A percentile compares a stretch with the other conserved stretches of the same genome.
These are phyloP conservation scores for barley (Hordeum vulgare) DNA, from an alignment of 176 grass and related monocot species.

Conservation along the genomic window MorexV3_pseudomolecules_assembly NC_058519.1:491163677-491164176, in stretches of 20 bases:
- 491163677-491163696: background rate
- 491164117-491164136: constrained; percentile 19
- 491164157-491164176: constrained; percentile 1
- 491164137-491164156: constrained; percentile 24
- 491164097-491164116: background rate
- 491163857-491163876: background rate
- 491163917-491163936: background rate
- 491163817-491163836: background rate
- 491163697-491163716: background rate
- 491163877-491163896: background rate
- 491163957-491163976: background rate
- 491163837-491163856: background rate
- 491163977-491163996: background rate
- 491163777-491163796: too few species aligned
- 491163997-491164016: background rate
- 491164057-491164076: constrained; percentile 6
- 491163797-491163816: background rate
- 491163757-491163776: too few species aligned
- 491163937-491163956: background rate
- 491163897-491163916: background rate
- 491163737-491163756: too few species aligned
- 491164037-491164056: background rate
- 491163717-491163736: background rate
- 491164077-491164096: constrained; percentile 2
- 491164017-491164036: background rate